Conservation (phyloP, 2,329 filamentous ascomycete genomes). For the Madurella fahalii region DNA sequence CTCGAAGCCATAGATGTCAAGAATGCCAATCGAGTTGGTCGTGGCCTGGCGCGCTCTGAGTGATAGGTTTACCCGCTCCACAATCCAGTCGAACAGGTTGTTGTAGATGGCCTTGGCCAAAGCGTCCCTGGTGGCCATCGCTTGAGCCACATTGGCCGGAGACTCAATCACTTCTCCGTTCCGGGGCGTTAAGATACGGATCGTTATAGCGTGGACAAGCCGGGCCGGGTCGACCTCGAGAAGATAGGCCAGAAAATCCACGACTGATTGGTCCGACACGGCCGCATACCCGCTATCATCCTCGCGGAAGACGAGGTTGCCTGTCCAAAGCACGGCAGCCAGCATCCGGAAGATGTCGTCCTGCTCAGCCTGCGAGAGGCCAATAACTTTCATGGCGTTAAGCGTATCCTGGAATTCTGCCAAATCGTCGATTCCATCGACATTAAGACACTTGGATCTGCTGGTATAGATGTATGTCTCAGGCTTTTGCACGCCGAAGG, state of each 20-base stretch:
- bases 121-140: conserved; percentile 81
- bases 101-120: conserved; percentile 94
- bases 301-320: conserved; percentile 87
- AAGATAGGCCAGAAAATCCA: conserved; percentile 91
- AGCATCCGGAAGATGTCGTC: conserved; percentile 97
- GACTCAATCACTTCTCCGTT: conserved; percentile 65
- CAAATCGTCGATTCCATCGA: conserved; percentile 87
- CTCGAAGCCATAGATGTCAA: conserved; percentile 99
- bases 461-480: conserved; percentile 93
- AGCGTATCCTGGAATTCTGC: conserved; percentile 87
- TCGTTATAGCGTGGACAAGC: conserved; percentile 82
- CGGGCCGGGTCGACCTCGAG: conserved; percentile 79
- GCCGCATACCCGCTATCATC: conserved; percentile 85
- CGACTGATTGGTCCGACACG: conserved; percentile 82
- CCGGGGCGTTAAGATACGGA: conserved; percentile 72
- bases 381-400: conserved; percentile 92
- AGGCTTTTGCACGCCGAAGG: conserved; percentile 86
- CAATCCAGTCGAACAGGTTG: conserved; percentile 99
- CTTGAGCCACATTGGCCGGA: conserved; percentile 83
- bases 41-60: conserved; percentile 72
- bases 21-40: conserved; percentile 85
- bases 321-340: conserved; percentile 85
- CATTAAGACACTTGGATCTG: conserved; percentile 89
- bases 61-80: conserved; percentile 84
- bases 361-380: conserved; percentile 80